Percentiles rank a stretch among this genome's conserved stretches.
Conservation (phyloP, 2,329 filamentous ascomycete genomes). For the Alternaria ethzedia region DNA sequence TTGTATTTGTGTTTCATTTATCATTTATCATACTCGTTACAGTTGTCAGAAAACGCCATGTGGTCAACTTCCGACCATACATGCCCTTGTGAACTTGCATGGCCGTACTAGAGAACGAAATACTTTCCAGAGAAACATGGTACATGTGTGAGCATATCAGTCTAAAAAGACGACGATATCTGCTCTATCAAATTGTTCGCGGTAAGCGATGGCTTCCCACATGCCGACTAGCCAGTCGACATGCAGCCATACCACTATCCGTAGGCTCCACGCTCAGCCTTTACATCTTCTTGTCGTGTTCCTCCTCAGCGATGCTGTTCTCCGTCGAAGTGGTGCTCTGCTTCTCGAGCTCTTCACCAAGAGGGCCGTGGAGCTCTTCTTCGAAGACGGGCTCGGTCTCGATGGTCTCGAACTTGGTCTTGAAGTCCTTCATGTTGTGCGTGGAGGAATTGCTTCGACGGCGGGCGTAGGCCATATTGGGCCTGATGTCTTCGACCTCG, state of each 20-base stretch:
- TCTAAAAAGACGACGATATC: conserved; percentile 16
- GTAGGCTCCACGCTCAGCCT: neutral
- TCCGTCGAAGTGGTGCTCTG: conserved; percentile 58
- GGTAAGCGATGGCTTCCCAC: conserved; percentile 26
- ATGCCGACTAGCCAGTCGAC: conserved; percentile 32
- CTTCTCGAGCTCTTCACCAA: conserved; percentile 63
- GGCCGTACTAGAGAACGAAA: conserved; percentile 10
- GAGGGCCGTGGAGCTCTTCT: conserved; percentile 77
- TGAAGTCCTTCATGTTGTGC: conserved; percentile 76
- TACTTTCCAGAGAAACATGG: conserved; percentile 25
- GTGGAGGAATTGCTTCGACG: conserved; percentile 92
- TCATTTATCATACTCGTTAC: conserved; percentile 26
- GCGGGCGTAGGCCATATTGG: conserved; percentile 83
- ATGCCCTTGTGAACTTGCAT: conserved; percentile 22
- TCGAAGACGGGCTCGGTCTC: conserved; percentile 93
- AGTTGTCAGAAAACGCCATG: conserved; percentile 17
- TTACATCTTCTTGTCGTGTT: conserved; percentile 55
- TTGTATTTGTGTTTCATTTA: conserved; percentile 10
- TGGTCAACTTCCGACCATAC: conserved; percentile 16
- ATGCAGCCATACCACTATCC: conserved; percentile 16
- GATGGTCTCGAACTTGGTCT: conserved; percentile 94
- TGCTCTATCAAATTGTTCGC: conserved; percentile 14
- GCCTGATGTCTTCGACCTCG: conserved; percentile 82
- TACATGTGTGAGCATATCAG: conserved; percentile 30
- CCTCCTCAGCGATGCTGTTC: conserved; percentile 65